Evolutionary conservation across 441 rosid species (phyloP).

Genomic region (Populus tomentosa): DNA sequence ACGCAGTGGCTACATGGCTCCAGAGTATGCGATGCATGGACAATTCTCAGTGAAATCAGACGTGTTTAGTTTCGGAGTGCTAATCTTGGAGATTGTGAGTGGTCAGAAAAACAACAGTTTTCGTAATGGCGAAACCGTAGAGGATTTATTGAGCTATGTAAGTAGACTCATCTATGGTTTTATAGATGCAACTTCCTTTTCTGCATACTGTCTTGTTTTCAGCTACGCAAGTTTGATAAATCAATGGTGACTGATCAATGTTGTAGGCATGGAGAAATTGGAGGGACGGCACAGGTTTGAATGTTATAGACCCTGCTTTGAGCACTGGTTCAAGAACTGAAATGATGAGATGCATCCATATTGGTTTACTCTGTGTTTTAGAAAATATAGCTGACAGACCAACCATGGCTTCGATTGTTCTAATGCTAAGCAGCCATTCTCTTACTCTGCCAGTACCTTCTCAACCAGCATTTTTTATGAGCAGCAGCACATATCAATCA

Average conservation of each 20-base stretch:
- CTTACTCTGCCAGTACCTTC: slow-evolving; percentile 30
- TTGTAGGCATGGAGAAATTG: slow-evolving; percentile 46
- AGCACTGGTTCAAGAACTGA: slow-evolving; percentile 11
- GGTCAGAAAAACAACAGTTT: slow-evolving; percentile 14
- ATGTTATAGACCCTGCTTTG: slow-evolving; percentile 27
- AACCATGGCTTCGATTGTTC: slow-evolving; percentile 38
- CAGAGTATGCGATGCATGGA: neutral
- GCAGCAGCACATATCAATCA: neutral
- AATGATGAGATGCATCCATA: no score
- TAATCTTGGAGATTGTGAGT: slow-evolving; percentile 19
- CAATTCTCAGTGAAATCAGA: slow-evolving; percentile 19
- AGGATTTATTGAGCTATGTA: slow-evolving; percentile 12
- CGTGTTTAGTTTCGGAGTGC: slow-evolving; percentile 26
- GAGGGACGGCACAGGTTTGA: slow-evolving; percentile 27
- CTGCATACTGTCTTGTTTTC: neutral
- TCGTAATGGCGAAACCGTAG: neutral
- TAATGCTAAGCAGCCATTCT: slow-evolving; percentile 43
- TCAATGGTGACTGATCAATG: neutral
- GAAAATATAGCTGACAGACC: slow-evolving; percentile 40
- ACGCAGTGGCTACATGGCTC: slow-evolving; percentile 13
- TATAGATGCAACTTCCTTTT: neutral
- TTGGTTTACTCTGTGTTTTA: no score
- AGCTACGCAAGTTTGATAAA: neutral
- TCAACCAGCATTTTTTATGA: slow-evolving; percentile 30
- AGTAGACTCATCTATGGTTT: neutral